Conservation (phyloP, 1,284 basidiomycete species). For the Rhodotorula sp. region DNA sequence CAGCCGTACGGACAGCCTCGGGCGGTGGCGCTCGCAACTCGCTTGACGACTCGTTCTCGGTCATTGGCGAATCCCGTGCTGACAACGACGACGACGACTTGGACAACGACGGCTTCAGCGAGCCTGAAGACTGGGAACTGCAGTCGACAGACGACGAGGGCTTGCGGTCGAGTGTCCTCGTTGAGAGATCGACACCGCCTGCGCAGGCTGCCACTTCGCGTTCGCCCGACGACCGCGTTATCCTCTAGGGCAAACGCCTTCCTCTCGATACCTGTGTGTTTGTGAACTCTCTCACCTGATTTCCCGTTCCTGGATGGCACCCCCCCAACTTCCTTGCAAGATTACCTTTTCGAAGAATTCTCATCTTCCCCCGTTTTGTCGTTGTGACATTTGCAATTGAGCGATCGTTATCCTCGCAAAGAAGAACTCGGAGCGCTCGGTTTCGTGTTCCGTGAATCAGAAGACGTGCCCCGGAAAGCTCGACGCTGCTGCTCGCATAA, state of each 20-base stretch:
- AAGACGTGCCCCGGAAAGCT: no score
- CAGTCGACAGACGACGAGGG: slow-evolving; percentile 12
- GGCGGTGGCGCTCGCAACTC: slow-evolving; percentile 1
- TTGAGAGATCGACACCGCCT: background rate
- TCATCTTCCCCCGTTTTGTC: no score
- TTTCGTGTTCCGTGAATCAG: no score
- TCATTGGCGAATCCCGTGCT: background rate
- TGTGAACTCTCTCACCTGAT: no score
- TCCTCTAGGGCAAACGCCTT: background rate
- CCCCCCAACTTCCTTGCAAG: no score
- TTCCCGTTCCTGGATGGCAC: no score
- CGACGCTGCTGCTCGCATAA: no score
- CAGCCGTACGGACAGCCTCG: slow-evolving; percentile 15
- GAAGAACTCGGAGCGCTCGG: no score
- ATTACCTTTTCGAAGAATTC: no score
- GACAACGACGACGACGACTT: slow-evolving; percentile 8
- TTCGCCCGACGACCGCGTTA: background rate
- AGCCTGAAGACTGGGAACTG: slow-evolving; percentile 38
- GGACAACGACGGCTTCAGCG: slow-evolving; percentile 15
- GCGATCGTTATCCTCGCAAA: no score
- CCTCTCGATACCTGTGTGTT: no score
- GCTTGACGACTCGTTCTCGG: slow-evolving; percentile 20
- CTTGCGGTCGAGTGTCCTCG: background rate
- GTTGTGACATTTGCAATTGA: no score
- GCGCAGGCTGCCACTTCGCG: background rate